These are phyloP conservation scores for Podochytrium sp. DNA, from an alignment of 192 early-diverging fungal species.

Conservation along the genomic window DNA sequence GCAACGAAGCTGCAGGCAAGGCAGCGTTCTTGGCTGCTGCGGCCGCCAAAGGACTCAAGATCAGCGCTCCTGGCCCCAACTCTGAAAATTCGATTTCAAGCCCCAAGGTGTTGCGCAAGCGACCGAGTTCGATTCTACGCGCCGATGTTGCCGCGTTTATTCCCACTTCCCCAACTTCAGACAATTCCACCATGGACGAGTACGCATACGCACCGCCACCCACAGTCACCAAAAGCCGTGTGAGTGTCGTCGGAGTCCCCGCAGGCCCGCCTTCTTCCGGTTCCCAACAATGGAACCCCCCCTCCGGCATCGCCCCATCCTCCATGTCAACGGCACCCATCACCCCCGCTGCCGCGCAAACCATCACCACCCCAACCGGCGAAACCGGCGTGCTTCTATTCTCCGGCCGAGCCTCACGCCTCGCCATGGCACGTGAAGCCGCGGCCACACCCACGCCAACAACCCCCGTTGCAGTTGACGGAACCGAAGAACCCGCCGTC, in stretches of 20 bases:
- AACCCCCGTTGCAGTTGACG: background rate
- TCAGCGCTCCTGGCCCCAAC: slow-evolving; percentile 1
- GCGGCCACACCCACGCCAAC: slow-evolving; percentile 5
- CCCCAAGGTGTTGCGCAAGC: background rate
- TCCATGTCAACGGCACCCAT: background rate
- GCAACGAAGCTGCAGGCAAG: background rate
- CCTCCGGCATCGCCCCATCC: slow-evolving; percentile 27
- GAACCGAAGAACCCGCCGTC: slow-evolving; percentile 27
- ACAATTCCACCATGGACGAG: background rate
- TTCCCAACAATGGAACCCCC: slow-evolving; percentile 6
- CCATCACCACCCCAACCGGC: slow-evolving; percentile 18
- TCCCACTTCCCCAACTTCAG: slow-evolving; percentile 12
- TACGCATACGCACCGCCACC: slow-evolving; percentile 17
- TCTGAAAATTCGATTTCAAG: background rate
- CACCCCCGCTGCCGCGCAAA: slow-evolving; percentile 5
- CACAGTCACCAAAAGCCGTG: background rate
- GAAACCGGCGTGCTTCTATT: slow-evolving; percentile 47
- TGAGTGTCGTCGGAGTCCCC: slow-evolving; percentile 33
- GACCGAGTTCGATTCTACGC: slow-evolving; percentile 26
- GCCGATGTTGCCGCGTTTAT: slow-evolving; percentile 26
- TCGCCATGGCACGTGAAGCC: slow-evolving; percentile 8
- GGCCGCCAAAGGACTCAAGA: slow-evolving; percentile 35
- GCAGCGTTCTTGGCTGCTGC: slow-evolving; percentile 37
- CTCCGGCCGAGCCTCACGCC: slow-evolving; percentile 41
- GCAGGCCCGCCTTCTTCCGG: slow-evolving; percentile 26